These are phyloP conservation scores for Lasiosphaeria hispida DNA, from an alignment of 495 filamentous ascomycete genomes.

Conservation along the genomic window DNA sequence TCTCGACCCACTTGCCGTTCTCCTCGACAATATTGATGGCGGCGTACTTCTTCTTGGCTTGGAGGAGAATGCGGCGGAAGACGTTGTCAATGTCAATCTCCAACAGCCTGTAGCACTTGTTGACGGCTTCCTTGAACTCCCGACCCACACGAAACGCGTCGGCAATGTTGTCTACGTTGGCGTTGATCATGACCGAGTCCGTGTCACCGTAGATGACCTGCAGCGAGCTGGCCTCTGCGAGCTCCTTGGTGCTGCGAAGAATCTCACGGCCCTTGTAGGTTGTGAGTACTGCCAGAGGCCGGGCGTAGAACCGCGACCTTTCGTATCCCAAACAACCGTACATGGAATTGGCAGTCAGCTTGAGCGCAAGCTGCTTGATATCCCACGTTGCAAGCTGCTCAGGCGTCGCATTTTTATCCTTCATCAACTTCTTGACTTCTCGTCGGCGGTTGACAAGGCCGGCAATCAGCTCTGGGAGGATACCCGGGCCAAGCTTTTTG, in stretches of 20 bases:
- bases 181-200: slow-evolving; percentile 99
- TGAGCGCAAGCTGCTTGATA: slow-evolving; percentile 93
- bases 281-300: slow-evolving; percentile 90
- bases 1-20: slow-evolving; percentile 86
- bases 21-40: slow-evolving; percentile 90
- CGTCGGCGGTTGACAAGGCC: slow-evolving; percentile 83
- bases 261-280: slow-evolving; percentile 98
- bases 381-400: slow-evolving; percentile 95
- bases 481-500: slow-evolving; percentile 65
- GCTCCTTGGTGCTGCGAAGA: slow-evolving; percentile 87
- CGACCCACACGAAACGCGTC: slow-evolving; percentile 85
- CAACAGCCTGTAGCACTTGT: slow-evolving; percentile 82
- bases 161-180: slow-evolving; percentile 88
- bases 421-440: slow-evolving; percentile 95
- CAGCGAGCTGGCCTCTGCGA: slow-evolving; percentile 83
- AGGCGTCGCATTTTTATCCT: slow-evolving; percentile 78
- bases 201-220: slow-evolving; percentile 98
- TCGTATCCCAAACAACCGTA: slow-evolving; percentile 97
- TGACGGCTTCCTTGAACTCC: slow-evolving; percentile 67
- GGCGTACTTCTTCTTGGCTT: slow-evolving; percentile 99
- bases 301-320: slow-evolving; percentile 92
- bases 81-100: slow-evolving; percentile 99
- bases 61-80: slow-evolving; percentile 87
- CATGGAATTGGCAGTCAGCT: slow-evolving; percentile 98
- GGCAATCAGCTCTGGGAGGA: slow-evolving; percentile 85